Evolutionary conservation across 768 basidiomycete species (phyloP), one percentile per base, ranked within the genome.

Genomic region (Lactarius sp.): DNA sequence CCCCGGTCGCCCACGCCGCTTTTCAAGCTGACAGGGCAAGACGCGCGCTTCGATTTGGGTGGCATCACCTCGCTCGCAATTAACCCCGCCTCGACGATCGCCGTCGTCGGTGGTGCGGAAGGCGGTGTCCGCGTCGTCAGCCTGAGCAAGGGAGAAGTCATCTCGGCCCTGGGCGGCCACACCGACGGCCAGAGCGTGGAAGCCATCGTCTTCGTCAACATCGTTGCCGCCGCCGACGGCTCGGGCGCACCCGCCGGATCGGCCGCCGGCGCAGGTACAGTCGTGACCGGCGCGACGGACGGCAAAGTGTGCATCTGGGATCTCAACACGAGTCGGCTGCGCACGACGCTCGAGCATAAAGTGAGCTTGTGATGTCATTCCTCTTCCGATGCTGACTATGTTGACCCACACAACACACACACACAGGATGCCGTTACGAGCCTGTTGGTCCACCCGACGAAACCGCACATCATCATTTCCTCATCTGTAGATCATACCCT

Each of bases 221-320:
- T 95, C 20, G 78, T 86, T 4, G 79, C 78, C 12, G 81, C 85
- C 0, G 80, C 77, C 8, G 74, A 77, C 4, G 81, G 82, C 4
- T 79, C 82, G 4, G 81, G 81, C 13, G 66, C 69, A 13, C 77
- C 85, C 8, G 78, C 75, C 5, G 81, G 84, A 0, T 78, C 77
- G 27, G 71, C 76, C 1, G 71, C 76, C 1, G 81, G 82, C 2
- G 80, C 82, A 7, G 84, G 83, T 8, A 84, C 91, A 20, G 86
- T 87, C 12, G 85, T 92, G 0, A 93, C 90, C 2, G 95, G 91
- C 12, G 94, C 85, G 5, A 98, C 96, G 4, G 97, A 99, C 71
- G 94, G 94, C 0, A 95, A 93, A 72, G 89, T 86, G 18, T 93
- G 90, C 69, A 86, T 98, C 39, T 99, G 96, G 94, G 97, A 99